Conservation (phyloP, 2,329 filamentous ascomycete species). For the Pseudocercospora fuligena region DNA sequence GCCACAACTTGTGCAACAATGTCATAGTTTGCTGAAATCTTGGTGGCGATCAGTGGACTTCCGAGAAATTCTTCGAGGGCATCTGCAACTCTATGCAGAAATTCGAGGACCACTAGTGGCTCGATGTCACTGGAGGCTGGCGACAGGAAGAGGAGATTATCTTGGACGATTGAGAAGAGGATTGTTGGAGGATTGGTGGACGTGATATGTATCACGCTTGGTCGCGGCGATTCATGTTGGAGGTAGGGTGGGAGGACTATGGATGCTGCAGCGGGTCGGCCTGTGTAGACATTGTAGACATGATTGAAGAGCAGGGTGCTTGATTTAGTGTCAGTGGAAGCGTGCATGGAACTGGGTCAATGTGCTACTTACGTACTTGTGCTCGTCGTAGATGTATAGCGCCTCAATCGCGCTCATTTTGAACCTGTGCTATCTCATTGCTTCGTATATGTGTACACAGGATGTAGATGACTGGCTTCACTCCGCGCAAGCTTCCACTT, state of each 20-base stretch:
- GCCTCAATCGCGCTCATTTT: constrained; percentile 80
- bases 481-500: not conserved
- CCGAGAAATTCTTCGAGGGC: constrained; percentile 93
- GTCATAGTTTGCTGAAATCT: constrained; percentile 90
- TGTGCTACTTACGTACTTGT: constrained; percentile 67
- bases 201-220: constrained; percentile 83
- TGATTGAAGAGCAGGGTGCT: constrained; percentile 88
- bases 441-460: not conserved
- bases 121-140: constrained; percentile 87
- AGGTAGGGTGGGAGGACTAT: constrained; percentile 86
- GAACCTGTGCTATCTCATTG: constrained; percentile 23
- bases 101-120: constrained; percentile 88
- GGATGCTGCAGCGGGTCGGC: constrained; percentile 75
- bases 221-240: constrained; percentile 77
- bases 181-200: constrained; percentile 83
- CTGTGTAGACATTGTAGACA: constrained; percentile 86
- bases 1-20: constrained; percentile 88
- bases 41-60: constrained; percentile 79
- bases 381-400: constrained; percentile 95
- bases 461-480: constrained; percentile 1
- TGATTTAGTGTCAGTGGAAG: constrained; percentile 18
- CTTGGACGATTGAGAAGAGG: constrained; percentile 85
- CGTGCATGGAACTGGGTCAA: constrained; percentile 16
- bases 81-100: constrained; percentile 91
- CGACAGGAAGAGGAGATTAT: constrained; percentile 82